A percentile compares a stretch with the other conserved stretches of the same genome.
Conservation (phyloP, 495 filamentous ascomycete species). For the Pyrenula massariospora region DNA sequence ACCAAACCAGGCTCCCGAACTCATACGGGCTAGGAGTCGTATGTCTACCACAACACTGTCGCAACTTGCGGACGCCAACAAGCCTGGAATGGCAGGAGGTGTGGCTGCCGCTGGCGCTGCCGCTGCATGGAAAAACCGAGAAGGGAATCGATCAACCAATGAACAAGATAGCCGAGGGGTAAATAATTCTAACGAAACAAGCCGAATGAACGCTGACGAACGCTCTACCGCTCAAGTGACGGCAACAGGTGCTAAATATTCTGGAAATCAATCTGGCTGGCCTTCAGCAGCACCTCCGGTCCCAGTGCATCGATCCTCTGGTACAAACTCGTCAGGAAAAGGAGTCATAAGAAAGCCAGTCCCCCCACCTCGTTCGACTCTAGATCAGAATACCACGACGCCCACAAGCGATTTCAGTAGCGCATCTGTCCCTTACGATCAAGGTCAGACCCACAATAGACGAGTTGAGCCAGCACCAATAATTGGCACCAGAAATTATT, state of each 20-base stretch:
- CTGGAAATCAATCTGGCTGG: not conserved
- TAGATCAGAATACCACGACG: not conserved
- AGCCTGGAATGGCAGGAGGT: conserved; percentile 19
- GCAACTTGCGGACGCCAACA: conserved; percentile 58
- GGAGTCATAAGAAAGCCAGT: conserved; percentile 15
- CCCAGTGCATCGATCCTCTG: not conserved
- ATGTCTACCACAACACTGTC: conserved; percentile 71
- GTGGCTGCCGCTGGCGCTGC: conserved; percentile 26
- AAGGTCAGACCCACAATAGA: not conserved
- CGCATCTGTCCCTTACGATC: not conserved
- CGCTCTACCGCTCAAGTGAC: conserved; percentile 1
- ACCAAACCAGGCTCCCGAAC: conserved; percentile 60
- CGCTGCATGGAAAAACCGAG: conserved; percentile 18
- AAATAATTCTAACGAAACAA: conserved; percentile 1
- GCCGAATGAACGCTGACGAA: not conserved
- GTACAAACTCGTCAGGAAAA: conserved; percentile 6
- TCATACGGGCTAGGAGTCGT: conserved; percentile 64
- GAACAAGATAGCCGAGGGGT: not conserved
- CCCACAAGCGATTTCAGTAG: not conserved
- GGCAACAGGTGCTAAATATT: not conserved
- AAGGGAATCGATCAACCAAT: conserved; percentile 17
- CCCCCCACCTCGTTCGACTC: not conserved
- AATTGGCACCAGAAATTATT: not conserved
- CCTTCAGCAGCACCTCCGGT: not conserved
- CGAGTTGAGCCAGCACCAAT: not conserved